These are phyloP conservation scores for Yamadazyma taylorii DNA, from an alignment of 1,139 yeast species.

Conservation along the genomic window DNA sequence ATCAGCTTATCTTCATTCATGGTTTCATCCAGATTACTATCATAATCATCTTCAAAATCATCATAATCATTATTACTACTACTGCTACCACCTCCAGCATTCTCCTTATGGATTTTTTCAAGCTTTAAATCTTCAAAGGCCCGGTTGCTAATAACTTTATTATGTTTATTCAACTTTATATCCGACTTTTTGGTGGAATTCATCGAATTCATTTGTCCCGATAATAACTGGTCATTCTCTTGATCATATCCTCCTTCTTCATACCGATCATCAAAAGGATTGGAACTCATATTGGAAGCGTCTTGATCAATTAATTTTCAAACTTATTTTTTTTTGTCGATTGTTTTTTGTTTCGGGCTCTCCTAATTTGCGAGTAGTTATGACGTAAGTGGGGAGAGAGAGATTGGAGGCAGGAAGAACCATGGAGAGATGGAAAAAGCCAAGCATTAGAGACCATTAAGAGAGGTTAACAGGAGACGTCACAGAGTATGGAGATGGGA, in stretches of 20 bases:
- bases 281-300: background rate
- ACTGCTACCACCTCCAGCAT: slow-evolving; percentile 5
- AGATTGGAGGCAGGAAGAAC: too few relatives aligned
- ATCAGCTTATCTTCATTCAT: slow-evolving; percentile 2
- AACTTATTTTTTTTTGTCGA: too few relatives aligned
- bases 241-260: background rate
- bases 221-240: slow-evolving; percentile 7
- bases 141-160: slow-evolving; percentile 12
- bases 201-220: slow-evolving; percentile 6
- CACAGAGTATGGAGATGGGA: too few relatives aligned
- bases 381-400: too few relatives aligned
- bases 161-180: slow-evolving; percentile 9
- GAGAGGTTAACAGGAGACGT: too few relatives aligned
- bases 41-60: slow-evolving; percentile 1
- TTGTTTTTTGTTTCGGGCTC: too few relatives aligned
- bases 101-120: slow-evolving; percentile 6
- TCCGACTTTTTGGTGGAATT: slow-evolving; percentile 7
- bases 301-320: too few relatives aligned
- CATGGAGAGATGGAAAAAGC: too few relatives aligned
- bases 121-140: slow-evolving; percentile 9
- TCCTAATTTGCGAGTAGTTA: too few relatives aligned
- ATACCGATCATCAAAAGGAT: slow-evolving; percentile 2
- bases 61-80: slow-evolving; percentile 1
- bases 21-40: slow-evolving; percentile 1
- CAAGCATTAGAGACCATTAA: too few relatives aligned